Evolutionary conservation across 345 rosid genomes (phyloP).

Genomic region (Eucalyptus coolabah): DNA sequence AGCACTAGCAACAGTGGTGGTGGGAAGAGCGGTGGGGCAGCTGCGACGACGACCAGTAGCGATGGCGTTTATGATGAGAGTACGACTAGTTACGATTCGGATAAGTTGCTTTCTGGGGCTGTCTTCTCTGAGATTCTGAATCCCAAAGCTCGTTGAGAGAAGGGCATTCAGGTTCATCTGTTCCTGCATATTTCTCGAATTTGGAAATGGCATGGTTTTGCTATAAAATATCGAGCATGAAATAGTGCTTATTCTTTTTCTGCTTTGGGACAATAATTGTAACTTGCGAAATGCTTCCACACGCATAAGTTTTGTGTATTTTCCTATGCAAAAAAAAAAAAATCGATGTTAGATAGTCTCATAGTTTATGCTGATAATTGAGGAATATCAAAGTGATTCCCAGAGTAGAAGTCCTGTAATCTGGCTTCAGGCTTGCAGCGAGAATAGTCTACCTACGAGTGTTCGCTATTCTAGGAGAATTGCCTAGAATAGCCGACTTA

Average conservation of each 20-base stretch:
- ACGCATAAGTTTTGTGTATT: not conserved
- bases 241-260: not conserved
- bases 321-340: not conserved
- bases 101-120: not conserved
- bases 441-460: not conserved
- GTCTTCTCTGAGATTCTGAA: constrained; percentile 18
- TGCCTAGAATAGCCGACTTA: not conserved
- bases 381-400: not conserved
- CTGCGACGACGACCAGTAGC: not conserved
- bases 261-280: not conserved
- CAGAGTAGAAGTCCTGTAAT: not conserved
- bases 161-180: not conserved
- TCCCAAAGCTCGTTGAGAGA: constrained; percentile 7
- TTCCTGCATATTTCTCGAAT: not conserved
- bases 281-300: not conserved
- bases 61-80: not conserved
- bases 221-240: not conserved
- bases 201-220: not conserved
- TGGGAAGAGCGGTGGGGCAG: not conserved
- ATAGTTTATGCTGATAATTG: not conserved
- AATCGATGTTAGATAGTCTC: not conserved
- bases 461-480: not conserved
- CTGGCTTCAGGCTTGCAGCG: not conserved
- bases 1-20: not conserved
- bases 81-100: not conserved